Evolutionary conservation across 2,329 filamentous ascomycete species (phyloP).

Genomic region (Penicillium hordei): DNA sequence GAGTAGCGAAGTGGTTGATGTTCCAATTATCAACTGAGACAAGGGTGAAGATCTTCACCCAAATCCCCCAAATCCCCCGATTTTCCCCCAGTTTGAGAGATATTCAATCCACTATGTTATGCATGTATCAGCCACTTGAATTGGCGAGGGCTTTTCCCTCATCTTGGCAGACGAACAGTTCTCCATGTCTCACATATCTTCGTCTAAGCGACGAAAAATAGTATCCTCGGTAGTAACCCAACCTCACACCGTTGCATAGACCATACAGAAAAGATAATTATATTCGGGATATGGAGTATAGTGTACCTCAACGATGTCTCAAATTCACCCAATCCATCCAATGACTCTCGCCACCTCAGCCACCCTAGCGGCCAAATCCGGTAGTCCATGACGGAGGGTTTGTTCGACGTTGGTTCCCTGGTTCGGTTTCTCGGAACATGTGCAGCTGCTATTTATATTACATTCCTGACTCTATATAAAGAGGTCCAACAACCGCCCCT

Average conservation of each 20-base stretch:
- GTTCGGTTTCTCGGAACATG: background rate
- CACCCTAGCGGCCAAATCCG: slow-evolving; percentile 5
- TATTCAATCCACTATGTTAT: background rate
- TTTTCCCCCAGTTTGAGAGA: background rate
- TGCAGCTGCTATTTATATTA: background rate
- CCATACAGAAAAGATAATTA: background rate
- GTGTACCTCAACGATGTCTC: slow-evolving; percentile 3
- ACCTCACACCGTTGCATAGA: background rate
- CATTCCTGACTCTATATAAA: slow-evolving; percentile 2
- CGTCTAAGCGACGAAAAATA: background rate
- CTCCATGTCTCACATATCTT: background rate
- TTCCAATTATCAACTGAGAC: background rate
- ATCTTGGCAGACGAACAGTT: background rate
- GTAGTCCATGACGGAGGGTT: slow-evolving; percentile 1
- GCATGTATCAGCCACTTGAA: background rate
- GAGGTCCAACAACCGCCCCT: background rate
- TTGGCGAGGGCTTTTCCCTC: background rate
- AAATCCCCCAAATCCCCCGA: background rate
- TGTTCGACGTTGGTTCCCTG: background rate
- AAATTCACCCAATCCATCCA: slow-evolving; percentile 5
- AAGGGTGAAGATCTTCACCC: background rate
- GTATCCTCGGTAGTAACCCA: background rate
- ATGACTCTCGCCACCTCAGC: slow-evolving; percentile 9
- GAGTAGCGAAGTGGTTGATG: background rate
- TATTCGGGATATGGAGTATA: background rate